Percentiles rank a stretch among this genome's conserved stretches.
phyloP scores from a whole-genome alignment of 225 moss, liverwort and hornwort genomes.

The Polytrichum formosum region DNA sequence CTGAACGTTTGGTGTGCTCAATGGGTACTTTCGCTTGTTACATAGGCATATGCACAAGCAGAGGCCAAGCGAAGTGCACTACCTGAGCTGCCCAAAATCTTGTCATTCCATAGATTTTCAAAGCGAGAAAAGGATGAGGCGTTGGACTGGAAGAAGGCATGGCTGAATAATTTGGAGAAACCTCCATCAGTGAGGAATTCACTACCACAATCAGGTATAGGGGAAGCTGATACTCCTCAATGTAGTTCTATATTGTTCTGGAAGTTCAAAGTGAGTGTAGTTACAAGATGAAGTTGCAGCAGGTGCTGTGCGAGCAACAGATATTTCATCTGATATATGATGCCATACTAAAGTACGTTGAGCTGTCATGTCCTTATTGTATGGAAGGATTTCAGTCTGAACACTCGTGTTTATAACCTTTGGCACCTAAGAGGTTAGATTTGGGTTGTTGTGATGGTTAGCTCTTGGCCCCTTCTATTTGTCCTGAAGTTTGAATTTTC shows the following conservation, averaged over 20 bases:
- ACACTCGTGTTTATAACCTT: no score
- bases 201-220: conserved; percentile 24
- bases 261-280: background rate
- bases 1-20: background rate
- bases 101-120: conserved; percentile 64
- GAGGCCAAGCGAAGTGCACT: conserved; percentile 48
- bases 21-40: conserved; percentile 11
- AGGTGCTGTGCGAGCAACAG: background rate
- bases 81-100: conserved; percentile 54
- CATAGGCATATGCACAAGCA: conserved; percentile 53
- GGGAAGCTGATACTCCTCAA: no score
- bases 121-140: conserved; percentile 57
- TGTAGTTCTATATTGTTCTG: background rate
- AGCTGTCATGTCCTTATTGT: no score
- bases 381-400: no score
- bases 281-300: background rate
- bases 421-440: no score
- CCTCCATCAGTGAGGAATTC: conserved; percentile 21
- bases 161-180: conserved; percentile 27
- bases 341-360: no score
- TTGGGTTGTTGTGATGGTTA: no score
- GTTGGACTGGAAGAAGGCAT: conserved; percentile 47
- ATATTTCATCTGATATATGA: background rate
- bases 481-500: no score
- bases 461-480: no score